Evolutionary conservation across 106 monocot genomes (phyloP).

Genomic region (Posidonia australis): DNA sequence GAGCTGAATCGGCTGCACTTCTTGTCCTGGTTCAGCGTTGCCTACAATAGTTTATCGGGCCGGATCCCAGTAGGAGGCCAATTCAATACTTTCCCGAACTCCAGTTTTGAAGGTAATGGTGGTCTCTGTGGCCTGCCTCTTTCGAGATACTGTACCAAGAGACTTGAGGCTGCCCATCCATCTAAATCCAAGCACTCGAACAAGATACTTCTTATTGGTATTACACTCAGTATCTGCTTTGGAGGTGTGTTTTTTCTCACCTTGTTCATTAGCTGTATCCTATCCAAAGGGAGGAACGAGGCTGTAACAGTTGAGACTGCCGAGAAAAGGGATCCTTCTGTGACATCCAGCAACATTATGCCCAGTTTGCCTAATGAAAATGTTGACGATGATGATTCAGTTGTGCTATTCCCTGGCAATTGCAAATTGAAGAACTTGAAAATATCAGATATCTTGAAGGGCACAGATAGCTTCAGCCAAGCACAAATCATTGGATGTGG

Average conservation of each 20-base stretch:
- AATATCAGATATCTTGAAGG: slow-evolving; percentile 36
- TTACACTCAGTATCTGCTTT: slow-evolving; percentile 32
- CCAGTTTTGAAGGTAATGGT: slow-evolving; percentile 59
- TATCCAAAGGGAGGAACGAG: neutral
- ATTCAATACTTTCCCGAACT: slow-evolving; percentile 50
- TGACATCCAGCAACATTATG: neutral
- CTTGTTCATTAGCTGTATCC: neutral
- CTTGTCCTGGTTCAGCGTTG: slow-evolving; percentile 25
- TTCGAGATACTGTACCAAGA: slow-evolving; percentile 19
- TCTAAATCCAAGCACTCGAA: slow-evolving; percentile 16
- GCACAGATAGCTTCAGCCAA: slow-evolving; percentile 45
- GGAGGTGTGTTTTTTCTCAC: slow-evolving; percentile 12
- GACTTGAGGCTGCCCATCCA: neutral
- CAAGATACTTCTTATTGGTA: slow-evolving; percentile 8
- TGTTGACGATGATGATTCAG: slow-evolving; percentile 8
- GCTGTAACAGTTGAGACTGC: neutral
- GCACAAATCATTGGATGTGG: slow-evolving; percentile 55
- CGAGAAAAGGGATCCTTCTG: neutral
- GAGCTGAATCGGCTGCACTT: slow-evolving; percentile 14
- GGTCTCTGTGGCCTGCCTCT: slow-evolving; percentile 40
- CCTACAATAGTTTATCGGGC: slow-evolving; percentile 25
- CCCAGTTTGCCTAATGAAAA: slow-evolving; percentile 3
- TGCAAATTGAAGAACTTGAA: slow-evolving; percentile 30
- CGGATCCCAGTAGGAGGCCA: slow-evolving; percentile 33
- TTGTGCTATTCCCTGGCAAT: slow-evolving; percentile 42